Evolutionary conservation across 169 alveolate genomes (phyloP), one percentile per base, ranked within the genome.

Genomic region (Eimeria zaria): DNA sequence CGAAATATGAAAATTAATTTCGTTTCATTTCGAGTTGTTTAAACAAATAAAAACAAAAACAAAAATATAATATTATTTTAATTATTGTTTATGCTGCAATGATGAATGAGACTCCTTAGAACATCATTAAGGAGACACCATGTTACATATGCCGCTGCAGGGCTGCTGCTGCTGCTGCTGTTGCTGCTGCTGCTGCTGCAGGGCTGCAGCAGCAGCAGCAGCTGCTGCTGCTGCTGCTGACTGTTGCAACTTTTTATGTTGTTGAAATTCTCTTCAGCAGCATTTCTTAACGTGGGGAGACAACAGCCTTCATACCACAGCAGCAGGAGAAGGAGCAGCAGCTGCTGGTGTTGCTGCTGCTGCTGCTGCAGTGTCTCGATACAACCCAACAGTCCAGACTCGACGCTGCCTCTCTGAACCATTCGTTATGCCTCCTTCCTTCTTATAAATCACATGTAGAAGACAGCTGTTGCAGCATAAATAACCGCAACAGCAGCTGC

Each of bases 301-400:
- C 87, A 78, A 11, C 5, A 12, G 89, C 89, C 22, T 12, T 44
- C 24, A 69, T 64, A 22, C 41, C 7, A 64, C 74, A 64, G 7
- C 89, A 78, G 69, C 89, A 78, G 67, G n/a, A 44, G 67, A 20
- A 41, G 67, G 64, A 74, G 60, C 85, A 74, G 33, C 48, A 24
- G 89, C 64, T 18, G 64, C 84, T 14, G 55, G 58, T 14, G 84
- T 24, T 14, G 84, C 84, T 14, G 53, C 84, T 14, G 55, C 53
- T 73, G 84, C 84, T 39, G 84, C 84, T 39, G 84, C 84, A 73
- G 84, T 18, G 53, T 73, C 84, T 73, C 84, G 84, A 73, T 73
- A 73, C 84, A 44, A 53, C 55, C 53, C 58, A 41, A 9, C 20
- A 27, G 33, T 0, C 18, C 55, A 73, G 53, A 36, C 6, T 7